Evolutionary conservation across 495 filamentous ascomycete species (phyloP).

Genomic region (Sporormia fimetaria): DNA sequence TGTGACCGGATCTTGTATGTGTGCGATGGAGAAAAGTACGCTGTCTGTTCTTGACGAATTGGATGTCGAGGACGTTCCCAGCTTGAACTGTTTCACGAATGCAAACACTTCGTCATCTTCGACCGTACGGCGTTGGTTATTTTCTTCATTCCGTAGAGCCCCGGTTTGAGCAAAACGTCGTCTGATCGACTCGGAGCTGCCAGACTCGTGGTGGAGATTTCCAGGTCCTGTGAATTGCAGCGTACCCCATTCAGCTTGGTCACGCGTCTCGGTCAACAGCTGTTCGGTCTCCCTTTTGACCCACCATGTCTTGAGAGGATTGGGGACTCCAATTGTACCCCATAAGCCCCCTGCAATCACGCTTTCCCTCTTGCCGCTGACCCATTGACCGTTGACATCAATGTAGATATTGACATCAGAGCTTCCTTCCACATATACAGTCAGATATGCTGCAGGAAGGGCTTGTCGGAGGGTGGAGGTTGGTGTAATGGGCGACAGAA

Average conservation of each 20-base stretch:
- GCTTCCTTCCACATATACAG: conserved; percentile 58
- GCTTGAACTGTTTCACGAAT: conserved; percentile 70
- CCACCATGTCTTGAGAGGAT: conserved; percentile 48
- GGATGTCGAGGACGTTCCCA: conserved; percentile 19
- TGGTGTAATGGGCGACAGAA: conserved; percentile 86
- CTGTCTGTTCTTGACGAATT: conserved; percentile 34
- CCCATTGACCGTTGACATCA: conserved; percentile 85
- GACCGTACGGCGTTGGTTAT: conserved; percentile 54
- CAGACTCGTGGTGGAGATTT: conserved; percentile 56
- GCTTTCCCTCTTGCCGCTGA: conserved; percentile 59
- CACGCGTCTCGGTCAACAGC: conserved; percentile 59
- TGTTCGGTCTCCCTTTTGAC: conserved; percentile 54
- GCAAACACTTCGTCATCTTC: conserved; percentile 84
- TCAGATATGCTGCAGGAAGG: conserved; percentile 78
- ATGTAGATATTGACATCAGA: conserved; percentile 72
- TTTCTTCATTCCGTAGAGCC: conserved; percentile 52
- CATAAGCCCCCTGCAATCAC: conserved; percentile 57
- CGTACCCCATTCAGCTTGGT: conserved; percentile 83
- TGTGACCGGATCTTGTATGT: conserved; percentile 72
- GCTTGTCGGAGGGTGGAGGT: conserved; percentile 85
- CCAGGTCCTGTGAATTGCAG: conserved; percentile 65
- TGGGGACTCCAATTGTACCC: conserved; percentile 32
- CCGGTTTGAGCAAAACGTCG: conserved; percentile 61
- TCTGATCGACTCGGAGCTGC: conserved; percentile 57
- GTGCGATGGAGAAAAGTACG: conserved; percentile 70